A percentile compares a stretch with the other conserved stretches of the same genome.
Evolutionary conservation across 106 monocot genomes (phyloP).

Genomic region (Xerophyta viscosa): DNA sequence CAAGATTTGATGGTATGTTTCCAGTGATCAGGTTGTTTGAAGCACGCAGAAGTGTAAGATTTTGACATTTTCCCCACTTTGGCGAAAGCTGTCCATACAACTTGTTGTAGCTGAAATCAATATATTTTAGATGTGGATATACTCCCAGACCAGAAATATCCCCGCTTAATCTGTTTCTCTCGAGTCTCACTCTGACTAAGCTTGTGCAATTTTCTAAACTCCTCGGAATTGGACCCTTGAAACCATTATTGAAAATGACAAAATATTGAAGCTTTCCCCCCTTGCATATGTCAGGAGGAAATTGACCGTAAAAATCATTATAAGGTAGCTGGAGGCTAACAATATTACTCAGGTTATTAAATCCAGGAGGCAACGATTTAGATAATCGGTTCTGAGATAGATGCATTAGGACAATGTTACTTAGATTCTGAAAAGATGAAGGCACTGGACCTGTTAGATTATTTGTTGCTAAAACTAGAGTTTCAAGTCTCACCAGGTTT

Average conservation of each 20-base stretch:
- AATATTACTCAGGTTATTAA: background rate
- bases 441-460: background rate
- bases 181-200: background rate
- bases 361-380: no score
- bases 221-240: background rate
- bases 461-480: no score
- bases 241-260: background rate
- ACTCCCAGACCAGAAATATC: background rate
- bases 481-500: no score
- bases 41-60: background rate
- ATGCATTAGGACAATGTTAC: background rate
- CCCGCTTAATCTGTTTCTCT: background rate
- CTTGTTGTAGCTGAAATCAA: slow-evolving; percentile 1
- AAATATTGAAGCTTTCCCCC: background rate
- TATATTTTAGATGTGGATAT: background rate
- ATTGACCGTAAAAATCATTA: background rate
- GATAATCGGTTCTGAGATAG: background rate
- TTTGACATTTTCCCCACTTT: slow-evolving; percentile 1
- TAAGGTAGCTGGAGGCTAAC: background rate
- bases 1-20: background rate
- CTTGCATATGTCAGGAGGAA: background rate
- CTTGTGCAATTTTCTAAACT: background rate
- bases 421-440: background rate
- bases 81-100: background rate
- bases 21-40: background rate